Evolutionary conservation across 2,329 filamentous ascomycete genomes (phyloP).

Genomic region (Ophiocordyceps australis): DNA sequence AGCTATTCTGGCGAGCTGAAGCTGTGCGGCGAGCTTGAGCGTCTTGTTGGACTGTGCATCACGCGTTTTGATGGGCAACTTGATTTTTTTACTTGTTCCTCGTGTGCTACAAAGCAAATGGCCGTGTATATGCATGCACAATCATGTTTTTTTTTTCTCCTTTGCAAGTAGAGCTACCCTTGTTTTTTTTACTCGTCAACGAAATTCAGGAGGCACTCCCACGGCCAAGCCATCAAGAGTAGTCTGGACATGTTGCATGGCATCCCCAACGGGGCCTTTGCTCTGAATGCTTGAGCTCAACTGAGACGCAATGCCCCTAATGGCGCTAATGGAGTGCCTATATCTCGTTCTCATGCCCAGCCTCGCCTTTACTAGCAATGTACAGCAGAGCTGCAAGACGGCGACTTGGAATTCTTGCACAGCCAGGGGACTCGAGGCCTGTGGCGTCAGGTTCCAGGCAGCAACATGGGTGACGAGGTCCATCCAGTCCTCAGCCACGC

Average conservation of each 20-base stretch:
- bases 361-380: slow-evolving; percentile 27
- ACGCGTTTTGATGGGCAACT: no score
- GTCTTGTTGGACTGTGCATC: no score
- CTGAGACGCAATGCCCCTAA: slow-evolving; percentile 27
- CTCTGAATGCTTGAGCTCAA: slow-evolving; percentile 14
- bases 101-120: no score
- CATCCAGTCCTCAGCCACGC: slow-evolving; percentile 37
- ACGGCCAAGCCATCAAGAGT: slow-evolving; percentile 10
- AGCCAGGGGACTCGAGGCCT: slow-evolving; percentile 4
- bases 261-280: slow-evolving; percentile 16
- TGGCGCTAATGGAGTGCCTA: slow-evolving; percentile 27
- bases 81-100: no score
- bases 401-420: slow-evolving; percentile 29
- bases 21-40: no score
- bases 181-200: no score
- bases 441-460: slow-evolving; percentile 22
- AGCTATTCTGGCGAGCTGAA: no score
- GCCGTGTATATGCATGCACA: no score
- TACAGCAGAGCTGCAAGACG: slow-evolving; percentile 34
- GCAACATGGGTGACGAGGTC: slow-evolving; percentile 30
- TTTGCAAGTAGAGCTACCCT: no score
- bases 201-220: no score
- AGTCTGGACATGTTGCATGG: slow-evolving; percentile 24
- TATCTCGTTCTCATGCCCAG: slow-evolving; percentile 29
- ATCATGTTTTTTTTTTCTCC: no score